phyloP scores from a whole-genome alignment of 768 basidiomycete genomes.

The Tulasnella sp. region DNA sequence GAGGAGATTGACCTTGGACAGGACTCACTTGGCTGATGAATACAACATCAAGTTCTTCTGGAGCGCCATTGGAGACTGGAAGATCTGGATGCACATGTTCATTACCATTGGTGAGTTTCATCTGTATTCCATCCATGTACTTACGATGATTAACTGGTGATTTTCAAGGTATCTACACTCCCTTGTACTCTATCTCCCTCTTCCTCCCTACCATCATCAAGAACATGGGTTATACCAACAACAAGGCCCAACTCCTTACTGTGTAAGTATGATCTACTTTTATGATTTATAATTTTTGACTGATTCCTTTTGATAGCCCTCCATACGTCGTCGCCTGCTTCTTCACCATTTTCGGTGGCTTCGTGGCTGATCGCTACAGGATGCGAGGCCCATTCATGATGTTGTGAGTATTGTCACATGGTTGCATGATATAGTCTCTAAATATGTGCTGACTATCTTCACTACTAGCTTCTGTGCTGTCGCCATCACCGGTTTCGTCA shows the following conservation, averaged over 20 bases:
- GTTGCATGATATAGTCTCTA: too few relatives aligned
- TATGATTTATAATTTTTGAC: too few relatives aligned
- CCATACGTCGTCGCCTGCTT: slow-evolving; percentile 32
- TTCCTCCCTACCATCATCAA: slow-evolving; percentile 33
- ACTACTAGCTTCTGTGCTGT: too few relatives aligned
- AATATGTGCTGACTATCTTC: too few relatives aligned
- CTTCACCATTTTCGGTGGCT: slow-evolving; percentile 28
- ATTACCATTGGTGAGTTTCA: slow-evolving; percentile 15
- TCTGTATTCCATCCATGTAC: too few relatives aligned
- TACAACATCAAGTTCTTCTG: slow-evolving; percentile 24
- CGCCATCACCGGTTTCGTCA: slow-evolving; percentile 18
- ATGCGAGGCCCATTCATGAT: slow-evolving; percentile 28
- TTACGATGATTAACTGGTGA: too few relatives aligned
- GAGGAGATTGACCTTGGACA: too few relatives aligned
- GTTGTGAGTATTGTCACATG: slow-evolving; percentile 20
- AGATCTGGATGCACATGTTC: slow-evolving; percentile 20
- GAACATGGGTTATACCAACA: slow-evolving; percentile 25
- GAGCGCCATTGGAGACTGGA: slow-evolving; percentile 22
- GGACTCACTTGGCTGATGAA: slow-evolving; percentile 24
- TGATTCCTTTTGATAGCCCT: too few relatives aligned
- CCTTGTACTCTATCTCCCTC: slow-evolving; percentile 28
- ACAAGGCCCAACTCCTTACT: slow-evolving; percentile 17
- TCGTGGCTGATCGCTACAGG: slow-evolving; percentile 25
- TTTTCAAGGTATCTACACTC: slow-evolving; percentile 29
- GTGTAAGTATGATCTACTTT: too few relatives aligned